A percentile compares a stretch with the other conserved stretches of the same genome.
These are phyloP conservation scores for Candida jianshihensis DNA, from an alignment of 805 yeast species.

Conservation along the genomic window DNA sequence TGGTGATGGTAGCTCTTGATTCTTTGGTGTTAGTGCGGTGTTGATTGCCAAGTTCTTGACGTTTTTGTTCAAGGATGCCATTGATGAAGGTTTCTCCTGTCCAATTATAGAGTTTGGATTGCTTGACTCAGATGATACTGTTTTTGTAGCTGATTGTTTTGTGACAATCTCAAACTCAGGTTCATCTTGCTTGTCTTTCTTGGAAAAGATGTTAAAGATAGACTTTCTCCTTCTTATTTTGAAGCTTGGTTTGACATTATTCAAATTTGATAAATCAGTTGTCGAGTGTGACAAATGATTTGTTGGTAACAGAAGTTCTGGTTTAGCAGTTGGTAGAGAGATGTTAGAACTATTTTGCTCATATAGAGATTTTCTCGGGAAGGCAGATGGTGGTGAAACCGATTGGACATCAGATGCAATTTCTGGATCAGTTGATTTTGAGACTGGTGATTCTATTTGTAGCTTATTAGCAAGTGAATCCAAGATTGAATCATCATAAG, in stretches of 20 bases:
- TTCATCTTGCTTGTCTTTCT: constrained; percentile 10
- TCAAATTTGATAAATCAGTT: constrained; percentile 6
- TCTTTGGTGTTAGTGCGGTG: constrained; percentile 1
- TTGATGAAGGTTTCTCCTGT: constrained; percentile 1
- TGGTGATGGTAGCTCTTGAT: constrained; percentile 7
- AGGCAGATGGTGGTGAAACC: no score
- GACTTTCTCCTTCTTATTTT: constrained; percentile 18
- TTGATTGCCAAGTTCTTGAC: constrained; percentile 6
- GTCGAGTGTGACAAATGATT: constrained; percentile 7
- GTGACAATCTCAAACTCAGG: constrained; percentile 22
- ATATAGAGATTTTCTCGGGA: no score
- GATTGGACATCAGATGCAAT: no score
- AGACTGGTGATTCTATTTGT: neutral
- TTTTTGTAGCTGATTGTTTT: constrained; percentile 3
- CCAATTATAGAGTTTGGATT: neutral
- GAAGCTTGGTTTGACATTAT: constrained; percentile 2
- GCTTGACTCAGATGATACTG: neutral
- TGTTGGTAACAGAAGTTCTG: neutral
- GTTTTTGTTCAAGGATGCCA: constrained; percentile 9
- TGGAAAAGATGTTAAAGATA: constrained; percentile 16
- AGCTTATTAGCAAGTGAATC: no score
- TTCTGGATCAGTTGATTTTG: neutral
- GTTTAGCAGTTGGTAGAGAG: neutral
- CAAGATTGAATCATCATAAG: neutral
- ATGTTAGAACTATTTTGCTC: no score